Evolutionary conservation across 2,329 filamentous ascomycete genomes (phyloP), one percentile per base, ranked within the genome.

Genomic region (Aspergillus arachidicola): DNA sequence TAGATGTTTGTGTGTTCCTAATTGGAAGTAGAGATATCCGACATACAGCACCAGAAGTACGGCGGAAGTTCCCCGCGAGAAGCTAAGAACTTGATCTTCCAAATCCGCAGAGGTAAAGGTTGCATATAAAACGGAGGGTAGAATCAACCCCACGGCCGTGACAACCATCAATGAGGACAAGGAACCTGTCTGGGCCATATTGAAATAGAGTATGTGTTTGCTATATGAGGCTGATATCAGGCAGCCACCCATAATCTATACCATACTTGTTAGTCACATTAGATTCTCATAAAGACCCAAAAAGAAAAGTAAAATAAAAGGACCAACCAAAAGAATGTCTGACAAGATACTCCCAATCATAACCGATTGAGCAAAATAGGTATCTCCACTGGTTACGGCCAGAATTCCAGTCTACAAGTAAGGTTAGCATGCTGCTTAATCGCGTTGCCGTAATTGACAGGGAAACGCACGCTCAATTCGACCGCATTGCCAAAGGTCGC

Each of bases 261-360:
- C 38, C 38, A 41, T 41, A 6, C 4, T 41, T 41, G 38, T 41
- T n/a, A 41, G 19, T n/a, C 38, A 36, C 34, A 36, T 6, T 14
- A 16, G 16, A 16, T 3, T 16, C 6, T 16, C 34, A 3, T 16
- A 36, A 36, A 2, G 34, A 36, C 34, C 34, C 2, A 7, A 6
- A 16, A 16, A 16, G 12, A 36, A 6, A 16, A 36, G 14, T 16
- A 53, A 23, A 21, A 4, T 3, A 23, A 10, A 28, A 14, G 48
- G 2, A 23, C 62, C 48, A 28, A 68, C 93, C 45, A 96, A 87
- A 7, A 96, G 85, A 66, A 96, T 87, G 80, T 96, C 96, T 66
- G 93, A 96, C 38, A 96, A 83, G 70, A 96, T 94, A 70, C 90
- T 93, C 50, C 93, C 93, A 38, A 96, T 87, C 92, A 96, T 96